Evolutionary conservation across 805 yeast species (phyloP).

Genomic region (Lipomyces starkeyi): DNA sequence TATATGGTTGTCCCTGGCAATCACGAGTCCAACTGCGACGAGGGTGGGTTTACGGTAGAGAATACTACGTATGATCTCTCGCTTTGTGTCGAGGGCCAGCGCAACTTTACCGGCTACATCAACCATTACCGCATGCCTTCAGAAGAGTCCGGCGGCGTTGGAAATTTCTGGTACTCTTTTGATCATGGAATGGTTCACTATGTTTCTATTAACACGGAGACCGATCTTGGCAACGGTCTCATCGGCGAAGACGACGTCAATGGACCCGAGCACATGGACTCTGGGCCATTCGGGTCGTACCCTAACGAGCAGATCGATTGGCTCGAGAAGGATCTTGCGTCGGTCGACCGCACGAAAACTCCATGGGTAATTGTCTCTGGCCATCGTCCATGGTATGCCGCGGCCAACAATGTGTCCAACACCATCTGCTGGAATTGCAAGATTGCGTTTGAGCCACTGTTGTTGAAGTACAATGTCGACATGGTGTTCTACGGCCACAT

Average conservation of each 20-base stretch:
- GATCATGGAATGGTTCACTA: conserved; percentile 46
- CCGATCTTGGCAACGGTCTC: conserved; percentile 39
- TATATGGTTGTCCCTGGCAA: conserved; percentile 40
- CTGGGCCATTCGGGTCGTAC: conserved; percentile 39
- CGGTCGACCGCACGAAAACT: conserved; percentile 43
- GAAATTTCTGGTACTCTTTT: conserved; percentile 47
- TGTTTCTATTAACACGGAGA: conserved; percentile 43
- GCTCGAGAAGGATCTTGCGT: conserved; percentile 43
- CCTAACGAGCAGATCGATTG: conserved; percentile 42
- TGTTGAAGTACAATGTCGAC: conserved; percentile 34
- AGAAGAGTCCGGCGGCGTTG: conserved; percentile 41
- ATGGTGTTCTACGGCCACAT: conserved; percentile 35
- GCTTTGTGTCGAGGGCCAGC: conserved; percentile 38
- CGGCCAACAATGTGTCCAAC: conserved; percentile 37
- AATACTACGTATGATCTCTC: conserved; percentile 22
- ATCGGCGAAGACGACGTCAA: conserved; percentile 34
- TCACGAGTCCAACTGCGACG: conserved; percentile 38
- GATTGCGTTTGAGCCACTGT: conserved; percentile 32
- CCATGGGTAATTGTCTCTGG: conserved; percentile 42
- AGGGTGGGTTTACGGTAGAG: conserved; percentile 27
- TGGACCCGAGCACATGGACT: conserved; percentile 34
- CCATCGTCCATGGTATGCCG: conserved; percentile 47
- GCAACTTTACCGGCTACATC: conserved; percentile 44
- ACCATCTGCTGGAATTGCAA: conserved; percentile 37
- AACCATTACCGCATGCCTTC: conserved; percentile 45